A percentile compares a stretch with the other conserved stretches of the same genome.
Evolutionary conservation across 257 asterid genomes (phyloP).

Genomic region (Paraleonurus japonicus): DNA sequence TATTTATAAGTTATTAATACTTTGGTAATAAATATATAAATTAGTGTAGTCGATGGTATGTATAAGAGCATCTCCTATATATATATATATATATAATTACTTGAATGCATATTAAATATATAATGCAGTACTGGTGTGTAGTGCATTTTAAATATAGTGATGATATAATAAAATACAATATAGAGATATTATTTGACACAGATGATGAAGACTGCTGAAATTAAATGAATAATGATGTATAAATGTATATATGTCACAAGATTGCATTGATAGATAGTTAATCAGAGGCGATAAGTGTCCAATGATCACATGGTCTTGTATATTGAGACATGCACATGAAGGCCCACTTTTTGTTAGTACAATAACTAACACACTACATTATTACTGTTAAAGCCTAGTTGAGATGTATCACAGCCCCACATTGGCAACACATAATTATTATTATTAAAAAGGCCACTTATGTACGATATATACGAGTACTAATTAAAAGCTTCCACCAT

Average conservation of each 20-base stretch:
- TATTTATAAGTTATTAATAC: too few species aligned
- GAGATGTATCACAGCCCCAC: conserved; percentile 34
- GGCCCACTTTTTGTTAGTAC: conserved; percentile 62
- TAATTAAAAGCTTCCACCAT: neutral
- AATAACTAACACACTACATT: conserved; percentile 38
- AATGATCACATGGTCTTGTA: conserved; percentile 66
- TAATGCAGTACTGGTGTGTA: too few species aligned
- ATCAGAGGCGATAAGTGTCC: conserved; percentile 34
- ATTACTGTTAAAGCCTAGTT: conserved; percentile 38
- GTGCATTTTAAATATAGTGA: too few species aligned
- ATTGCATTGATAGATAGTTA: conserved; percentile 34
- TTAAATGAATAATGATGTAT: neutral
- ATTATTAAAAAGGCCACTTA: conserved; percentile 9
- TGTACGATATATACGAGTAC: neutral
- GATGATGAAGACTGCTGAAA: neutral
- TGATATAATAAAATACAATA: neutral
- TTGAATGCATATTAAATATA: too few species aligned
- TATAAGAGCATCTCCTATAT: too few species aligned
- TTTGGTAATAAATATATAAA: too few species aligned
- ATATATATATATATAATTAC: too few species aligned
- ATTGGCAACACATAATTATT: conserved; percentile 10
- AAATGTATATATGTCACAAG: conserved; percentile 14
- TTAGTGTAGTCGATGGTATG: too few species aligned
- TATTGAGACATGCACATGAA: conserved; percentile 54
- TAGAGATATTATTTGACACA: neutral